Percentiles rank a stretch among this genome's conserved stretches.
Conservation (phyloP, 2,329 filamentous ascomycete genomes). For the Penicillium capsulatum region DNA sequence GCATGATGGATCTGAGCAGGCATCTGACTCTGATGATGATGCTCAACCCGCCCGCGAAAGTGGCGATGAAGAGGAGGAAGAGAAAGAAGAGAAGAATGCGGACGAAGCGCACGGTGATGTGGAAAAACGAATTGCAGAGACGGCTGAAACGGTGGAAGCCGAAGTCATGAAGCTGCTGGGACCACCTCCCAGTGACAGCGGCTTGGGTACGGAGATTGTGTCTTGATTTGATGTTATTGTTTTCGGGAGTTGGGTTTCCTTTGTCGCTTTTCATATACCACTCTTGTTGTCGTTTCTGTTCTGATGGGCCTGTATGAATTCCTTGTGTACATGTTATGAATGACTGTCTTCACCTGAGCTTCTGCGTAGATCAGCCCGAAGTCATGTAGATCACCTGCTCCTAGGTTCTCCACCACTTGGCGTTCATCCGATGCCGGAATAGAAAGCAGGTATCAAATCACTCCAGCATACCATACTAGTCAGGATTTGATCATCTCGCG, state of each 20-base stretch:
- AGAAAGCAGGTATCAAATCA: no score
- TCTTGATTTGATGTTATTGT: constrained; percentile 3
- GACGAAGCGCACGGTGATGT: constrained; percentile 10
- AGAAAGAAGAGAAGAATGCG: constrained; percentile 11
- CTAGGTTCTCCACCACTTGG: no score
- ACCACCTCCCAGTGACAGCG: constrained; percentile 27
- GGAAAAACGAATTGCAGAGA: constrained; percentile 12
- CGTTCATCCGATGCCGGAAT: no score
- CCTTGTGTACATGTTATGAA: constrained; percentile 14
- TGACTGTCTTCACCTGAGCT: constrained; percentile 3
- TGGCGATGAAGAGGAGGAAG: constrained; percentile 13
- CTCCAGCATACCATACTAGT: no score
- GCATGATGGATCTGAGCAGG: constrained; percentile 16
- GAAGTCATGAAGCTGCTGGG: constrained; percentile 29
- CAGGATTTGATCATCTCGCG: no score
- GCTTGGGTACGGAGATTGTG: constrained; percentile 28
- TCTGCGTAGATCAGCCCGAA: neutral
- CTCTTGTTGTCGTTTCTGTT: constrained; percentile 14
- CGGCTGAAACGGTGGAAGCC: constrained; percentile 16
- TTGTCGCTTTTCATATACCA: constrained; percentile 25
- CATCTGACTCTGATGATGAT: constrained; percentile 19
- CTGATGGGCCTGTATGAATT: constrained; percentile 14
- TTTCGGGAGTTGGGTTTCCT: constrained; percentile 3
- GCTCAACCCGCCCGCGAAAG: constrained; percentile 19
- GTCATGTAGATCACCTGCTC: no score